A percentile compares a stretch with the other conserved stretches of the same genome.
Conservation (phyloP, 257 asterid species). For the Gentiana dahurica region DNA sequence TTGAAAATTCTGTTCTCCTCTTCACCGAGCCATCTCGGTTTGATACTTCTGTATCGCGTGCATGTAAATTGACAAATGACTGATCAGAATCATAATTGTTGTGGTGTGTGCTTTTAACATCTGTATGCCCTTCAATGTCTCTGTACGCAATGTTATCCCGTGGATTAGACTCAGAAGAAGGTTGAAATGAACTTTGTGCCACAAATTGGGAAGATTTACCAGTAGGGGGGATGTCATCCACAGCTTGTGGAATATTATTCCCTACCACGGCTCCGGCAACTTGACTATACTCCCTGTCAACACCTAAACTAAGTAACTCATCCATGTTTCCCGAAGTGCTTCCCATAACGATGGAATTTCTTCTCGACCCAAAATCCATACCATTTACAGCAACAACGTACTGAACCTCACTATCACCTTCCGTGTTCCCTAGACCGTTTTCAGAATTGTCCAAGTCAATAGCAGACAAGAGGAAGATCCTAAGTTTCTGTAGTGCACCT, state of each 20-base stretch:
- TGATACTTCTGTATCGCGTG: slow-evolving; percentile 26
- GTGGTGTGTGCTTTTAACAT: slow-evolving; percentile 20
- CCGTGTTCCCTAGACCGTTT: slow-evolving; percentile 39
- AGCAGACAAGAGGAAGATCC: slow-evolving; percentile 60
- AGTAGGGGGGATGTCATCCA: slow-evolving; percentile 24
- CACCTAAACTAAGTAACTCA: slow-evolving; percentile 47
- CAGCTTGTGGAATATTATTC: slow-evolving; percentile 23
- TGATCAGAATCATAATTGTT: slow-evolving; percentile 33
- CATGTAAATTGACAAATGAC: slow-evolving; percentile 22
- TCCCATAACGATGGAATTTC: slow-evolving; percentile 51
- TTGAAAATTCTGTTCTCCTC: slow-evolving; percentile 31
- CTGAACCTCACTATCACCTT: slow-evolving; percentile 61
- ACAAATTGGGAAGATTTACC: slow-evolving; percentile 34
- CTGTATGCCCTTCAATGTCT: slow-evolving; percentile 41
- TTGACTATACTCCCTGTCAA: slow-evolving; percentile 37
- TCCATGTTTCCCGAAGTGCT: slow-evolving; percentile 53
- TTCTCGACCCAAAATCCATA: slow-evolving; percentile 61
- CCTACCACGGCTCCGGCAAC: slow-evolving; percentile 24
- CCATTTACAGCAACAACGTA: slow-evolving; percentile 82
- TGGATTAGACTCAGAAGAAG: slow-evolving; percentile 30
- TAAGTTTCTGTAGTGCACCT: slow-evolving; percentile 61
- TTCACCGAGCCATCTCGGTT: slow-evolving; percentile 23
- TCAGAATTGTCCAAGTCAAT: slow-evolving; percentile 64
- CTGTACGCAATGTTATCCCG: slow-evolving; percentile 31
- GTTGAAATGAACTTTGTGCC: slow-evolving; percentile 30